Conservation (phyloP, 1,139 yeast species). For the Insectozyma bohioensis region DNA sequence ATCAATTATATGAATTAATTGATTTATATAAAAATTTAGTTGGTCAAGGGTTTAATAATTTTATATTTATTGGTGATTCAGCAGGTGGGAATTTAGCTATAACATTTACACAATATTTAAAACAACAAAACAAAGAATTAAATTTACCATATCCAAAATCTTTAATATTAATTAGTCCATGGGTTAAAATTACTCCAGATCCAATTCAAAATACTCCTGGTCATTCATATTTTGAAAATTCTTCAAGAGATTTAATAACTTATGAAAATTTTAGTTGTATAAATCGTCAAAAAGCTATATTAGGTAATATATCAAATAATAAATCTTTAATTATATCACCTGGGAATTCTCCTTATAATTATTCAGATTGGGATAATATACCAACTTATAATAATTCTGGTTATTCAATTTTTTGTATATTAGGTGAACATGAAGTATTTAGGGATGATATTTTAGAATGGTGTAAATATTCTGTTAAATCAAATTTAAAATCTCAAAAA, state of each 20-base stretch:
- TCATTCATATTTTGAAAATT: conserved; percentile 35
- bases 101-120: conserved; percentile 28
- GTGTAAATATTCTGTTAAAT: conserved; percentile 32
- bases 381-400: conserved; percentile 29
- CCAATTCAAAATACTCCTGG: conserved; percentile 22
- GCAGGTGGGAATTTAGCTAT: conserved; percentile 45
- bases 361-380: conserved; percentile 34
- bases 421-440: conserved; percentile 46
- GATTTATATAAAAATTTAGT: conserved; percentile 28
- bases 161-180: conserved; percentile 38
- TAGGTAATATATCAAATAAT: conserved; percentile 15
- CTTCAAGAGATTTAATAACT: conserved; percentile 30
- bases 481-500: conserved; percentile 23
- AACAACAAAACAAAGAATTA: conserved; percentile 4
- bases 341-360: conserved; percentile 16
- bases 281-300: background rate
- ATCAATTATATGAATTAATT: conserved; percentile 35
- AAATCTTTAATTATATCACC: conserved; percentile 17
- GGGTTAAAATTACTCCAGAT: conserved; percentile 26
- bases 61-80: conserved; percentile 40
- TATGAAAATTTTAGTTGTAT: conserved; percentile 12
- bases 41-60: conserved; percentile 26
- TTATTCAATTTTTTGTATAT: conserved; percentile 28
- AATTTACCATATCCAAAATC: conserved; percentile 28
- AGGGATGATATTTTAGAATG: conserved; percentile 42